These are phyloP conservation scores for Rhizophora mangle DNA, from an alignment of 345 rosid species.

Conservation along the genomic window DNA sequence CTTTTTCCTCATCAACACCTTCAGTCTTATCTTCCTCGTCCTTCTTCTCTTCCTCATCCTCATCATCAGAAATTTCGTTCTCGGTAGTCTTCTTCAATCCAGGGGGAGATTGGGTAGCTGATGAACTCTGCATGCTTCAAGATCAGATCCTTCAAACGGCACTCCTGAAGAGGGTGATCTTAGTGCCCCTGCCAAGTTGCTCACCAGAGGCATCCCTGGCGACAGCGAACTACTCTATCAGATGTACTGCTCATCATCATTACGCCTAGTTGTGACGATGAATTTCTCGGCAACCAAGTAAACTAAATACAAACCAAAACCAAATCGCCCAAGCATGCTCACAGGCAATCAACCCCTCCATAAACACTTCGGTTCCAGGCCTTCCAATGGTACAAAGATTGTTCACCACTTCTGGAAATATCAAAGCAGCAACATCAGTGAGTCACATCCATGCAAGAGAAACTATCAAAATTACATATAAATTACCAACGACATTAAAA, in stretches of 20 bases:
- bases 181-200: conserved; percentile 73
- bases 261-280: conserved; percentile 68
- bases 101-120: conserved; percentile 77
- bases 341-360: conserved; percentile 85
- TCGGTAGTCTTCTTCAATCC: conserved; percentile 85
- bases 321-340: conserved; percentile 85
- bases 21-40: conserved; percentile 82
- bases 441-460: neutral
- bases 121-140: conserved; percentile 97
- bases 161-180: conserved; percentile 68
- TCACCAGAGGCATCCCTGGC: conserved; percentile 74
- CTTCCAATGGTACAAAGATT: conserved; percentile 82
- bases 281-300: conserved; percentile 84
- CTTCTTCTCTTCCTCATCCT: conserved; percentile 62
- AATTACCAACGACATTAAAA: neutral
- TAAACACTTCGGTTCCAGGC: conserved; percentile 84
- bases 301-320: conserved; percentile 81
- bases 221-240: conserved; percentile 92
- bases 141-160: conserved; percentile 74
- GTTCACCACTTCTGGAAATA: conserved; percentile 71
- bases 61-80: conserved; percentile 86
- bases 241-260: conserved; percentile 79
- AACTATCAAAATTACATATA: too few relatives aligned
- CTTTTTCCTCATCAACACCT: conserved; percentile 72
- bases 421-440: neutral